Percentiles rank a stretch among this genome's conserved stretches.
phyloP scores from a whole-genome alignment of 2,329 filamentous ascomycete species.

The Colletotrichum neosansevieriae region DNA sequence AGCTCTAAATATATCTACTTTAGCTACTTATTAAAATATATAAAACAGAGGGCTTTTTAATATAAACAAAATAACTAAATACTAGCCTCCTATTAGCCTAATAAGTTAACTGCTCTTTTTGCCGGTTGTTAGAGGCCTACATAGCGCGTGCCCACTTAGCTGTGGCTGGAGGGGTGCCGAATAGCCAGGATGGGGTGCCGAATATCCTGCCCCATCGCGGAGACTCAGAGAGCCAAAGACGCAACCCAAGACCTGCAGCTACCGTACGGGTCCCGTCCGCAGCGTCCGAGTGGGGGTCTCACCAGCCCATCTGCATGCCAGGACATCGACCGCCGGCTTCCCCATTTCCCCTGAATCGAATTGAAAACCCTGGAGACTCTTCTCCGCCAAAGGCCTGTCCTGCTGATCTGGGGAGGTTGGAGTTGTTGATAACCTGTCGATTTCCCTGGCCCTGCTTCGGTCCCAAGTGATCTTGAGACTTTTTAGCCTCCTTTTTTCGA shows the following conservation, averaged over 20 bases:
- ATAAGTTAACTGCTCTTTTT: no score
- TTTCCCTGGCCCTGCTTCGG: conserved; percentile 13
- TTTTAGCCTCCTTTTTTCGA: no score
- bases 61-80: no score
- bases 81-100: no score
- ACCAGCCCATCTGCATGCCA: conserved; percentile 21
- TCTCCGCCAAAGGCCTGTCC: conserved; percentile 19
- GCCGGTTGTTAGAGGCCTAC: no score
- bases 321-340: conserved; percentile 18
- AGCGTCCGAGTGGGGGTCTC: conserved; percentile 25
- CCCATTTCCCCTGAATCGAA: conserved; percentile 28
- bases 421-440: conserved; percentile 27
- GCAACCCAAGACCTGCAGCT: conserved; percentile 14
- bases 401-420: conserved; percentile 29
- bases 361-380: conserved; percentile 14
- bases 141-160: no score
- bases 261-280: conserved; percentile 34
- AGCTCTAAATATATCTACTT: no score
- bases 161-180: no score
- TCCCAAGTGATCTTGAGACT: neutral
- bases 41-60: no score
- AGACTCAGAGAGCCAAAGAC: neutral
- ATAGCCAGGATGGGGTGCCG: no score
- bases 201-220: no score
- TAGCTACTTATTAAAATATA: no score